Base-by-base conservation (phyloP, 495 filamentous ascomycete genomes). In the Penicillium lagena region DNA sequence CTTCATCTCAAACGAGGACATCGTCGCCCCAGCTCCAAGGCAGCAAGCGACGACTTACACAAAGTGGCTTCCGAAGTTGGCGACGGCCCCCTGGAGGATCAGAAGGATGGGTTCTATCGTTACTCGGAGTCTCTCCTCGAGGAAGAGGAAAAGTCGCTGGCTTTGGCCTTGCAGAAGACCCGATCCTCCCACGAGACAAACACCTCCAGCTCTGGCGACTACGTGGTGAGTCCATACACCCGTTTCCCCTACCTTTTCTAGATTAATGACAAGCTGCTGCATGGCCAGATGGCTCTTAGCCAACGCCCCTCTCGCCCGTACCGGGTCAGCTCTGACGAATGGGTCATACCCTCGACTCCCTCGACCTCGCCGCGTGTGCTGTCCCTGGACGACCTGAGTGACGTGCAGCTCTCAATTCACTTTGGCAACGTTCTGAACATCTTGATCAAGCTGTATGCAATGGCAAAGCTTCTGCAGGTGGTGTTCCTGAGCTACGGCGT, bases 381-480 rank as follows among this genome's bases (percentile, higher is more conserved):
- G 37, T 36, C 42, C 9, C 37, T 63, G 36, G 54, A 63, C 7
- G 45, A 53, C 9, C 9, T 55, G 27, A 40, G 43, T 12, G 37
- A 48, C 12, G 45, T 53, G 8, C 46, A 60, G n/a, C 28, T 44
- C 0, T 29, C 44, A 2, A 53, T 46, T 13, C 61, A 59, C 36
- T 36, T 60, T 9, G 35, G 43, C 1, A 53, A 39, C 12, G 60
- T 64, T 1, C 33, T 67, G 38, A 44, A 42, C 4, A 56, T 70
- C 4, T 64, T 61, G 32, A 11, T 32, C 22, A 61, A 55, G 34
- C 50, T 73, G 7, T 73, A 70, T 40, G 51, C 61, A 7, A 40
- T 65, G 39, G 58, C 64, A 13, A 73, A 73, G 43, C 45, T 73
- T 11, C 22, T 65, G 13, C 46, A 64, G 22, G 56, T 55, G n/a